These are phyloP conservation scores for Vigna mungo DNA, from an alignment of 306 rosid species.

Conservation along the genomic window DNA sequence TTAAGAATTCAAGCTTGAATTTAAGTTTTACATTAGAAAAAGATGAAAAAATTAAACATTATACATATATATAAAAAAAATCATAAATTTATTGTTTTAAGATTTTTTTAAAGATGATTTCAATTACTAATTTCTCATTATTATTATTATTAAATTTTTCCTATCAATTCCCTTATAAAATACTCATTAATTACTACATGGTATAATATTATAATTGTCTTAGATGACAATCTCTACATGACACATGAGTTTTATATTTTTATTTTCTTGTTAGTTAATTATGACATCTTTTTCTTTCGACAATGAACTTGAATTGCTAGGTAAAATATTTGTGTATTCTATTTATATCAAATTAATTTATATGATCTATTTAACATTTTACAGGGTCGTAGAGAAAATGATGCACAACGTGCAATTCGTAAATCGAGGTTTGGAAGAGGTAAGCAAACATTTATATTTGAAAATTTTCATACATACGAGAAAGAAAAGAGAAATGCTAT, in stretches of 20 bases:
- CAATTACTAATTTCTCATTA: too few species aligned
- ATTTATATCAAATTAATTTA: conserved; percentile 14
- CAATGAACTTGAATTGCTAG: not conserved
- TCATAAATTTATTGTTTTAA: too few species aligned
- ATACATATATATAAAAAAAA: too few species aligned
- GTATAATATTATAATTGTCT: not conserved
- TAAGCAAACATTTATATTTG: conserved; percentile 33
- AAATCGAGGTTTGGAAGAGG: conserved; percentile 92
- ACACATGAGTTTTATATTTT: not conserved
- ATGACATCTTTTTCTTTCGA: not conserved
- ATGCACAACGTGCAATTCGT: conserved; percentile 52
- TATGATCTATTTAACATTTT: conserved; percentile 14
- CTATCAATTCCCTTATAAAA: too few species aligned
- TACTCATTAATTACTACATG: not conserved
- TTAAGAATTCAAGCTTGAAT: too few species aligned
- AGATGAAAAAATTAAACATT: too few species aligned
- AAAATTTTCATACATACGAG: not conserved
- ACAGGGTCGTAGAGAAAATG: conserved; percentile 49
- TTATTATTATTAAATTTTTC: too few species aligned
- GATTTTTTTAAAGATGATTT: too few species aligned
- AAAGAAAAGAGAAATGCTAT: not conserved
- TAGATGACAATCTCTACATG: not conserved
- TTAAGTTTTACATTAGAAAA: too few species aligned
- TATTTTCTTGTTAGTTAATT: not conserved
- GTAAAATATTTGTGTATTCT: not conserved